Conservation (phyloP, 441 rosid genomes). For the Gossypium davidsonii region DNA sequence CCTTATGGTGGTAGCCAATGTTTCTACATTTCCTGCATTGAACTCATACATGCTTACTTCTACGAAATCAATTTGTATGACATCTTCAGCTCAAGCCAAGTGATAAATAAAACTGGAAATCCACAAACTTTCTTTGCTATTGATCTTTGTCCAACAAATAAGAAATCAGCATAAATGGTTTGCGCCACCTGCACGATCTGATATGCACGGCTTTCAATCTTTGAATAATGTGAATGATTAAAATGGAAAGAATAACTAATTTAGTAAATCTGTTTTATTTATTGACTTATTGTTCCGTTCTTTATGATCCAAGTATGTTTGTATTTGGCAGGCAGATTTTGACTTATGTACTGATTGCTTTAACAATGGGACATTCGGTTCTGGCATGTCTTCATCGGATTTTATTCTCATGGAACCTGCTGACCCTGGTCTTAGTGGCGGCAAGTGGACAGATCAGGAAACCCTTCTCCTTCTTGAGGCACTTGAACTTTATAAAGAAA, state of each 20-base stretch:
- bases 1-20: background rate
- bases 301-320: constrained; percentile 26
- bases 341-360: constrained; percentile 96
- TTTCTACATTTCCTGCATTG: background rate
- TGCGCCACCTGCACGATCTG: background rate
- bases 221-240: background rate
- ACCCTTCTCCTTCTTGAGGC: constrained; percentile 98
- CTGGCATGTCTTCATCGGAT: constrained; percentile 84
- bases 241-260: constrained; percentile 1
- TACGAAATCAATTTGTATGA: background rate
- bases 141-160: background rate
- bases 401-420: constrained; percentile 97
- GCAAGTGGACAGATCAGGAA: constrained; percentile 99
- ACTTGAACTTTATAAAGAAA: constrained; percentile 84
- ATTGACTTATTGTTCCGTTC: background rate
- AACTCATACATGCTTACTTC: background rate
- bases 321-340: constrained; percentile 89
- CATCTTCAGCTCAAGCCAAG: background rate
- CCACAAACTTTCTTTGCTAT: no score
- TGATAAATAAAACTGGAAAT: no score
- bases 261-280: background rate
- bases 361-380: constrained; percentile 70
- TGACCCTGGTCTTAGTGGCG: constrained; percentile 75
- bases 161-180: background rate
- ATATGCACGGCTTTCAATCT: background rate